Evolutionary conservation across 2,329 filamentous ascomycete genomes (phyloP), one percentile per base, ranked within the genome.

Genomic region (Beauveria scarabaeidicola): DNA sequence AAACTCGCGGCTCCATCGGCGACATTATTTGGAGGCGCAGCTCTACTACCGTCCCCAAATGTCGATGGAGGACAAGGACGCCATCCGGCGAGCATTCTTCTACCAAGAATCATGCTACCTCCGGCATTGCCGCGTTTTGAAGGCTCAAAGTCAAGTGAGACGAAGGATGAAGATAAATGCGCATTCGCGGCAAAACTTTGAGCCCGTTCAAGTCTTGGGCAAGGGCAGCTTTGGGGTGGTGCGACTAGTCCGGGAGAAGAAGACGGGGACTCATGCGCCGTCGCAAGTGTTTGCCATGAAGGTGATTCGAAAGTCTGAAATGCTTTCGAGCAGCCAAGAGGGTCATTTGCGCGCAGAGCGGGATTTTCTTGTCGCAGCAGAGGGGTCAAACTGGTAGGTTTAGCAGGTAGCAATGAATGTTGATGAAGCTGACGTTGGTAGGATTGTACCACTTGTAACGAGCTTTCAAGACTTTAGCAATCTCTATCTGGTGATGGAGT

Each of bases 161-260:
- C 32, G 58, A 21, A 63, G 40, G 3, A 58, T 56, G 10, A 60
- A 59, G 5, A 57, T 61, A 6, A 51, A 52, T 1, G 50, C 27
- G 3, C 59, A 67, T 2, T 66, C 64, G 9, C 62, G 63, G 19
- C 66, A 72, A 11, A 69, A 69, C 78, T 97, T 93, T 67, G 88
- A 96, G 64, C 79, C 87, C 13, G 75, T 97, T 32, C 89, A 91
- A 65, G 80, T 95, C 19, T 79, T 97, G 5, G 92, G 94, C 0
- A 96, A 94, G 70, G 93, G 94, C 9, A 97, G 92, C 69, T 99
- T 97, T 73, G 93, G 94, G 0, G 87, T 96, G 25, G 94, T 99
- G 17, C 84, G 88, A 50, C 79, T 99, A 40, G 92, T 97, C 2
- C 86, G 85, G 59, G 88, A 92, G 69, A 87, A 77, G 64, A 56